Evolutionary conservation across 805 yeast species (phyloP).

Genomic region (Ogataea haglerorum): DNA sequence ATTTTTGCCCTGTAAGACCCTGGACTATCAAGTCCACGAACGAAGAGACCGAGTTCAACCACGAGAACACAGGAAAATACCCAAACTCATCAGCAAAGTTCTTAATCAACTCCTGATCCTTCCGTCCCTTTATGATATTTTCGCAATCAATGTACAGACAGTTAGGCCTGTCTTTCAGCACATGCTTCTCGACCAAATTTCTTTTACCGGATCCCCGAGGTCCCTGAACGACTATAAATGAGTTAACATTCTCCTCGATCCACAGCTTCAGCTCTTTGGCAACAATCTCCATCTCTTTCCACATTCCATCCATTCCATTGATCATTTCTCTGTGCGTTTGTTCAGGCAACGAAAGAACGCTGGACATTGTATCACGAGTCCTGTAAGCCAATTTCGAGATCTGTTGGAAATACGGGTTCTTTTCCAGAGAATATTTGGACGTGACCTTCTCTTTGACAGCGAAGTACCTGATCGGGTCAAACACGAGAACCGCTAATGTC

Average conservation of each 20-base stretch:
- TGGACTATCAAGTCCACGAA: conserved; percentile 83
- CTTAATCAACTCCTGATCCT: conserved; percentile 65
- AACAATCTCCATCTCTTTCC: conserved; percentile 71
- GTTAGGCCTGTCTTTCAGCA: conserved; percentile 56
- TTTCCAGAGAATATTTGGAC: conserved; percentile 52
- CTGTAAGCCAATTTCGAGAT: conserved; percentile 31
- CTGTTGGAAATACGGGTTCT: conserved; percentile 35
- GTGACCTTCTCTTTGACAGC: conserved; percentile 72
- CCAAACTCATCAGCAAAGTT: conserved; percentile 76
- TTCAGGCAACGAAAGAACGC: conserved; percentile 16
- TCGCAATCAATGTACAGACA: conserved; percentile 79
- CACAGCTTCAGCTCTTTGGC: conserved; percentile 69
- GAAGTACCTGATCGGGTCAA: conserved; percentile 89
- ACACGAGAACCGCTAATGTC: conserved; percentile 75
- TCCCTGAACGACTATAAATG: conserved; percentile 86
- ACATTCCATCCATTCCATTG: conserved; percentile 32
- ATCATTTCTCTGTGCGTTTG: conserved; percentile 15
- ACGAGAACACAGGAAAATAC: conserved; percentile 89
- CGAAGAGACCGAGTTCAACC: conserved; percentile 78
- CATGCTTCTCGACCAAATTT: conserved; percentile 68
- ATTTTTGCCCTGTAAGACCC: conserved; percentile 90
- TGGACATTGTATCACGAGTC: conserved; percentile 28
- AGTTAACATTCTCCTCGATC: conserved; percentile 85
- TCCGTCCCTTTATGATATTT: conserved; percentile 63
- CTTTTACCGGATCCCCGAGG: conserved; percentile 96